Conservation (phyloP, 2,329 filamentous ascomycete genomes). For the Elsinoe fawcettii region DNA sequence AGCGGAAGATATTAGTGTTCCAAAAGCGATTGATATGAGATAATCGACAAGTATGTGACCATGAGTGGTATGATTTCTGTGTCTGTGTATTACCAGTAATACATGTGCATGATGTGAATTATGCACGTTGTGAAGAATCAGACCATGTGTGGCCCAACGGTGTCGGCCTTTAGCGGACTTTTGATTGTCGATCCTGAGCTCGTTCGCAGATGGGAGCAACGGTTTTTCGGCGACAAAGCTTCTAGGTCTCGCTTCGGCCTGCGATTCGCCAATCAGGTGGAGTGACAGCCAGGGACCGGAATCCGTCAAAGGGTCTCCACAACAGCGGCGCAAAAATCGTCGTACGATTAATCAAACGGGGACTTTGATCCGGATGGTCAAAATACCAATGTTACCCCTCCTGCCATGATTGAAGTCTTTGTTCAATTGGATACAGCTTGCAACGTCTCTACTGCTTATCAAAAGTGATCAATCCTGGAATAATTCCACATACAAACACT, state of each 20-base stretch:
- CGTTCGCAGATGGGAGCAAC: slow-evolving; percentile 13
- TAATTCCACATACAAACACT: neutral
- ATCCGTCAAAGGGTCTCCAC: neutral
- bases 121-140: slow-evolving; percentile 4
- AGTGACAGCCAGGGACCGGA: neutral
- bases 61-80: neutral
- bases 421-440: neutral
- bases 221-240: neutral
- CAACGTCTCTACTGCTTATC: neutral
- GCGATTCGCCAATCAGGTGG: neutral
- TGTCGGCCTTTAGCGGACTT: slow-evolving; percentile 8
- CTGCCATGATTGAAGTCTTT: neutral
- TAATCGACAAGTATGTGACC: neutral
- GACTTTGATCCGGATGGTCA: neutral
- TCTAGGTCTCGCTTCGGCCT: neutral
- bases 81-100: neutral
- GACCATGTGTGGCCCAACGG: neutral
- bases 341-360: slow-evolving; percentile 12
- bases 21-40: neutral
- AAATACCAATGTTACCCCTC: slow-evolving; percentile 1
- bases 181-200: slow-evolving; percentile 17
- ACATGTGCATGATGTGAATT: neutral
- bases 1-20: neutral
- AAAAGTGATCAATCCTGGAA: neutral
- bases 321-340: slow-evolving; percentile 8